phyloP scores from a whole-genome alignment of 202 grass and related monocot genomes.

The Carex sylvatica region DNA sequence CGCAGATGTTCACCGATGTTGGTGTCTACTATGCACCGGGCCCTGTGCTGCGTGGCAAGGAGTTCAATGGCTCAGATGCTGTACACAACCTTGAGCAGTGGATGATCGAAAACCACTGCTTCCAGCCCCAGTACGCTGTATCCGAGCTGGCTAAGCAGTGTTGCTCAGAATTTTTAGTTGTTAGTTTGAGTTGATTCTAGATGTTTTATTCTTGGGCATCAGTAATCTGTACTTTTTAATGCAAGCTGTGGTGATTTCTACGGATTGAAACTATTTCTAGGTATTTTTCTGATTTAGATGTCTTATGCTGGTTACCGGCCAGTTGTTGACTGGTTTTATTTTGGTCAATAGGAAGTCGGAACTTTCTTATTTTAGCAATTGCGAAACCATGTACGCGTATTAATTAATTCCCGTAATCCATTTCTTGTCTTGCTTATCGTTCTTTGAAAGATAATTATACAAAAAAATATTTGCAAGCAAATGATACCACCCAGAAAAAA shows the following conservation, averaged over 20 bases:
- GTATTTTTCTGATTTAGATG: neutral
- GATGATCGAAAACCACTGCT: conserved; percentile 83
- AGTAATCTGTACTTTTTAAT: neutral
- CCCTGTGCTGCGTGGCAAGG: conserved; percentile 52
- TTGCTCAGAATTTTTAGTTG: neutral
- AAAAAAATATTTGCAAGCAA: too few species aligned
- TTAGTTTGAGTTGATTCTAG: neutral
- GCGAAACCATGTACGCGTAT: neutral
- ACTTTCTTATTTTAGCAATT: neutral
- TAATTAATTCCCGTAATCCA: too few species aligned
- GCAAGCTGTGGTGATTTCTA: conserved; percentile 1
- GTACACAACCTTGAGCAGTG: conserved; percentile 67
- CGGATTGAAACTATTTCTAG: neutral
- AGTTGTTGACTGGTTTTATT: neutral
- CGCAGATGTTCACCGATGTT: conserved; percentile 83
- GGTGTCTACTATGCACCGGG: conserved; percentile 76
- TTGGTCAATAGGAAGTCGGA: neutral
- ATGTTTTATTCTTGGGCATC: neutral
- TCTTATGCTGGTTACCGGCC: neutral
- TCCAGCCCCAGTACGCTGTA: conserved; percentile 87
- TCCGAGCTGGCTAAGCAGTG: conserved; percentile 40
- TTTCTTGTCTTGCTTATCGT: too few species aligned
- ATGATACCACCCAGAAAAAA: too few species aligned
- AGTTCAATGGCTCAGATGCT: conserved; percentile 54
- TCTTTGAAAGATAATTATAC: too few species aligned